Percentiles rank a stretch among this genome's conserved stretches.
phyloP scores from a whole-genome alignment of 495 filamentous ascomycete species.

The Chaetomium fimeti region DNA sequence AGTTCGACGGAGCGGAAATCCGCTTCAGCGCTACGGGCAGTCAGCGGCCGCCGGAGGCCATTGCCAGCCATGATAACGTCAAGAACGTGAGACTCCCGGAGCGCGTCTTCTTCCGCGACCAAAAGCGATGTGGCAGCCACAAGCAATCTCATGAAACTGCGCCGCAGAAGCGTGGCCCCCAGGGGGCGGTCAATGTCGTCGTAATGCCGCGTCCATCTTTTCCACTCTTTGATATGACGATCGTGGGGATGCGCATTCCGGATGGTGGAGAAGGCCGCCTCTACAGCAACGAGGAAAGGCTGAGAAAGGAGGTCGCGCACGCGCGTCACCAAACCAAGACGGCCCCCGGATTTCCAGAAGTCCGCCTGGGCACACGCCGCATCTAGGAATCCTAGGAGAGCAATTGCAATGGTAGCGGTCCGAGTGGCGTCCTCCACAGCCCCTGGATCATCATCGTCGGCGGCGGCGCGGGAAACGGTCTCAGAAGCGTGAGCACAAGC shows the following conservation, averaged over 20 bases:
- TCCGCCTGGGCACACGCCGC: conserved; percentile 70
- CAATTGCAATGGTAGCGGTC: conserved; percentile 71
- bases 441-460: conserved; percentile 51
- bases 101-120: conserved; percentile 56
- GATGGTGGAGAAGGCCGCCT: conserved; percentile 83
- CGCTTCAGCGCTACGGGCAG: conserved; percentile 43
- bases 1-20: conserved; percentile 62
- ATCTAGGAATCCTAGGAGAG: conserved; percentile 82
- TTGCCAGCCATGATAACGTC: conserved; percentile 67
- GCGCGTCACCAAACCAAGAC: conserved; percentile 65
- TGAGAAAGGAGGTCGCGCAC: conserved; percentile 75
- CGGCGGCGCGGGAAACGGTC: conserved; percentile 42
- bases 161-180: conserved; percentile 87
- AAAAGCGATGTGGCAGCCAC: conserved; percentile 74
- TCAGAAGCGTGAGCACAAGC: conserved; percentile 57
- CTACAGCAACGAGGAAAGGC: conserved; percentile 75
- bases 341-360: conserved; percentile 74
- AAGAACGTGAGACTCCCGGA: conserved; percentile 65
- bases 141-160: conserved; percentile 79
- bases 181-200: conserved; percentile 73
- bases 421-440: conserved; percentile 62
- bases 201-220: conserved; percentile 76
- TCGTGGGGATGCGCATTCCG: conserved; percentile 58
- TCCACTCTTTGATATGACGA: conserved; percentile 68
- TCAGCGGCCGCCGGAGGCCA: conserved; percentile 39